Base-by-base conservation (phyloP, 345 rosid genomes). In the Ceriops decandra region DNA sequence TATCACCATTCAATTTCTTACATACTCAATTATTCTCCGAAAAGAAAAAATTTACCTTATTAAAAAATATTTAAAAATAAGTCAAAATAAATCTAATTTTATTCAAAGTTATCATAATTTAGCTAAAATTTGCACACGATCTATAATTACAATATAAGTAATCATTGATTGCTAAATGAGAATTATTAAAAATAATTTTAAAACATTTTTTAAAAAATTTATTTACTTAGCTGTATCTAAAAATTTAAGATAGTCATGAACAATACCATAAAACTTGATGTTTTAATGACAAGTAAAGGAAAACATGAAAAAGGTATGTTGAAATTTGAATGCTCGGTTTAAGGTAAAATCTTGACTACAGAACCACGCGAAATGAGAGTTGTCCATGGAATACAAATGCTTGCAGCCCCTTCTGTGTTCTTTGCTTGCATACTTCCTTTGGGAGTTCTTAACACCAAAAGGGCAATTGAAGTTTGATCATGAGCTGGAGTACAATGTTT, bases 401-500 rank as follows among this genome's bases (percentile, higher is more conserved):
- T 68, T 4, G 57, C 68, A 63, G 67, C 53, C 66, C 80, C 79
- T 49, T 32, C 22, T 68, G 35, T 72, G 16, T 77, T 76, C 51
- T 67, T 63, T 46, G 8, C 57, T 54, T 9, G 15, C n/a, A 61
- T 15, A 49, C 73, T 64, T 10, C 42, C 60, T 16, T 79, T 79
- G 0, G 95, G 95, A 32, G 92, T 90, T 75, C 63, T 78, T 58
- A 82, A 82, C 80, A 83, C 88, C 65, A 63, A 63, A 63, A 35
- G 63, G 52, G 60, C 63, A 30, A 67, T 26, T 33, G 61, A 65
- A 74, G 75, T 57, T 58, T 57, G 59, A 69, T 27, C 65, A 49
- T 68, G 62, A 36, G 21, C 32, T 26, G 67, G 32, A 31, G 38
- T 6, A 54, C 75, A 76, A 69, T 58, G 66, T 53, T n/a, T 53